Evolutionary conservation across 495 filamentous ascomycete species (phyloP).

Genomic region (Podospora fimiseda): DNA sequence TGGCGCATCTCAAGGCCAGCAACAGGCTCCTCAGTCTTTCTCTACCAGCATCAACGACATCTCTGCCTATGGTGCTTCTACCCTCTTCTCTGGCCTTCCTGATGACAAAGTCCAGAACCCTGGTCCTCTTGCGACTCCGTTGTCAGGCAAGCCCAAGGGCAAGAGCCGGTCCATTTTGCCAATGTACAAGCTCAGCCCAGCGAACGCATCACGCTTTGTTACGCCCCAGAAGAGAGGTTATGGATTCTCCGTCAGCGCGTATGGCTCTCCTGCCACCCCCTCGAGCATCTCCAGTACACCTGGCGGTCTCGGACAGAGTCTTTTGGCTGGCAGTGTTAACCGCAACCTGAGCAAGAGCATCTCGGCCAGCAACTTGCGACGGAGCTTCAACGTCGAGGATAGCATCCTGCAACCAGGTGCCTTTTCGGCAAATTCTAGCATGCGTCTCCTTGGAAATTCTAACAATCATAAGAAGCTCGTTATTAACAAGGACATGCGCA

Average conservation of each 20-base stretch:
- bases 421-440: constrained; percentile 63
- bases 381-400: constrained; percentile 54
- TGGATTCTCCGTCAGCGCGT: constrained; percentile 85
- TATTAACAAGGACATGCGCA: constrained; percentile 79
- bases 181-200: constrained; percentile 81
- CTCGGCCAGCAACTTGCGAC: constrained; percentile 57
- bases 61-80: constrained; percentile 75
- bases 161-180: constrained; percentile 74
- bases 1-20: constrained; percentile 36
- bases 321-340: constrained; percentile 56
- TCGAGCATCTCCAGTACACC: constrained; percentile 63
- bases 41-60: constrained; percentile 69
- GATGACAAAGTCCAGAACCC: constrained; percentile 58
- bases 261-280: constrained; percentile 70
- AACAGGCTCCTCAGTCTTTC: constrained; percentile 53
- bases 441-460: constrained; percentile 49
- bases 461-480: constrained; percentile 80
- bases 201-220: constrained; percentile 64
- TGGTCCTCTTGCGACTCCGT: constrained; percentile 80
- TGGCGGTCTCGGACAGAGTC: constrained; percentile 55
- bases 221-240: constrained; percentile 80
- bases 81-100: constrained; percentile 67
- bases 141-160: constrained; percentile 60
- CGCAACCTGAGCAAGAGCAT: constrained; percentile 55
- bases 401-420: constrained; percentile 83